These are phyloP conservation scores for Pseudogymnoascus sp. DNA, from an alignment of 2,329 filamentous ascomycete genomes.

Conservation along the genomic window DNA sequence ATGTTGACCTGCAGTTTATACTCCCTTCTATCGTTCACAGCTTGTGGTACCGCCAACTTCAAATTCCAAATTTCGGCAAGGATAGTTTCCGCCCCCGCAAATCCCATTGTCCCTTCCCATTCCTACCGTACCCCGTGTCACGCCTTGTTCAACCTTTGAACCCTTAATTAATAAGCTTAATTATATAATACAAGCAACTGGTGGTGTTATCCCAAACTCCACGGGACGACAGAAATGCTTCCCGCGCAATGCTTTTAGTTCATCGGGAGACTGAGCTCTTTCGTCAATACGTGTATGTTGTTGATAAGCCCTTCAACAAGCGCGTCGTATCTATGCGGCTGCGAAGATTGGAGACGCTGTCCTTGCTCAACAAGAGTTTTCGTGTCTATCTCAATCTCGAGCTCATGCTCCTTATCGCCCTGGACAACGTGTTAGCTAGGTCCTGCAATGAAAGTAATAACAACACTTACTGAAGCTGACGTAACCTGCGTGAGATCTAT, in stretches of 20 bases:
- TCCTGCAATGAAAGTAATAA: not conserved
- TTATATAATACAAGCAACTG: slow-evolving; percentile 5
- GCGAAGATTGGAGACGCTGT: slow-evolving; percentile 40
- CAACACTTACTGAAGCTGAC: slow-evolving; percentile 24
- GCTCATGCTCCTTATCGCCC: slow-evolving; percentile 61
- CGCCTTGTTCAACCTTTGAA: not conserved
- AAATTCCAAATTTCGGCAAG: not conserved
- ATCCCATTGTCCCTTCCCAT: not conserved
- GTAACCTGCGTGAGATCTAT: slow-evolving; percentile 91
- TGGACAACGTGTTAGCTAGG: slow-evolving; percentile 12
- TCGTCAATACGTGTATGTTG: slow-evolving; percentile 41
- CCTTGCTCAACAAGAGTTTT: slow-evolving; percentile 58
- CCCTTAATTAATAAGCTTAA: slow-evolving; percentile 5
- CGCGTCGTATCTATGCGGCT: slow-evolving; percentile 53
- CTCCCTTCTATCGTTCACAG: not conserved
- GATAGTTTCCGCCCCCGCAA: slow-evolving; percentile 1
- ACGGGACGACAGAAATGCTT: not conserved
- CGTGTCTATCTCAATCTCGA: slow-evolving; percentile 69
- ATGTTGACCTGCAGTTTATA: not conserved
- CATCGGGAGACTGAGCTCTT: not conserved
- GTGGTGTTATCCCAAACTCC: not conserved
- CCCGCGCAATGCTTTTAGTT: not conserved
- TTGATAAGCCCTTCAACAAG: slow-evolving; percentile 67
- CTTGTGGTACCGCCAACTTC: not conserved
- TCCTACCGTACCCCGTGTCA: not conserved